Percentiles rank a stretch among this genome's conserved stretches.
phyloP scores from a whole-genome alignment of 306 rosid genomes.

The Rosa persica region DNA sequence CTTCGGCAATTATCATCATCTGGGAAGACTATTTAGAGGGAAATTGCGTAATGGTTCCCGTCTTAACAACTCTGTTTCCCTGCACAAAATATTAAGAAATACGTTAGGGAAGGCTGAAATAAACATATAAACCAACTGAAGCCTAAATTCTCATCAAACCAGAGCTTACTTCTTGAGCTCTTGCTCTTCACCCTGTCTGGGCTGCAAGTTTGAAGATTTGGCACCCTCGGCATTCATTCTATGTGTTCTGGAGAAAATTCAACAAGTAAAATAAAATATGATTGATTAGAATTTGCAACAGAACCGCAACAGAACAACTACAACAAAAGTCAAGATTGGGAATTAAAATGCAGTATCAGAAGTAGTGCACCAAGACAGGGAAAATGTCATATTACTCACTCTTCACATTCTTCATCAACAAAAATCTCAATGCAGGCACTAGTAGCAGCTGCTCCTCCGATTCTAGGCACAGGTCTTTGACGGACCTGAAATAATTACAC shows the following conservation, averaged over 20 bases:
- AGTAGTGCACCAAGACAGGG: not conserved
- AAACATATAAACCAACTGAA: not conserved
- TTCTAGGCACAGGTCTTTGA: slow-evolving; percentile 54
- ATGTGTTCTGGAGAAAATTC: slow-evolving; percentile 31
- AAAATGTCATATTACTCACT: slow-evolving; percentile 46
- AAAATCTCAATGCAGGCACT: slow-evolving; percentile 65
- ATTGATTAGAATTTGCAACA: not conserved
- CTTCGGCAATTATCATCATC: slow-evolving; percentile 50
- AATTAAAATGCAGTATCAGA: not conserved
- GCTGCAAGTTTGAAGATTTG: slow-evolving; percentile 50
- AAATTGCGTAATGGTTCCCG: slow-evolving; percentile 85
- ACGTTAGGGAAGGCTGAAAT: not conserved
- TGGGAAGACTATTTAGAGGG: slow-evolving; percentile 69
- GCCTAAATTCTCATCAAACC: not conserved
- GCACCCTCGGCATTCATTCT: slow-evolving; percentile 29
- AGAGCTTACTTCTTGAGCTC: slow-evolving; percentile 61
- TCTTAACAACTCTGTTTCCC: slow-evolving; percentile 78
- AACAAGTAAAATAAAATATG: not conserved
- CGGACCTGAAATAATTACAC: slow-evolving; percentile 60
- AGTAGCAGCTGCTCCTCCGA: slow-evolving; percentile 42
- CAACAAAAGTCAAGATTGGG: not conserved
- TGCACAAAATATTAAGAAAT: slow-evolving; percentile 24
- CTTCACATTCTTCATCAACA: slow-evolving; percentile 75
- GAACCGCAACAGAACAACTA: not conserved
- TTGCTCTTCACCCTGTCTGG: slow-evolving; percentile 47